Percentiles rank a stretch among this genome's conserved stretches.
Evolutionary conservation across 768 basidiomycete species (phyloP).

Genomic region (Podaxis sp.): DNA sequence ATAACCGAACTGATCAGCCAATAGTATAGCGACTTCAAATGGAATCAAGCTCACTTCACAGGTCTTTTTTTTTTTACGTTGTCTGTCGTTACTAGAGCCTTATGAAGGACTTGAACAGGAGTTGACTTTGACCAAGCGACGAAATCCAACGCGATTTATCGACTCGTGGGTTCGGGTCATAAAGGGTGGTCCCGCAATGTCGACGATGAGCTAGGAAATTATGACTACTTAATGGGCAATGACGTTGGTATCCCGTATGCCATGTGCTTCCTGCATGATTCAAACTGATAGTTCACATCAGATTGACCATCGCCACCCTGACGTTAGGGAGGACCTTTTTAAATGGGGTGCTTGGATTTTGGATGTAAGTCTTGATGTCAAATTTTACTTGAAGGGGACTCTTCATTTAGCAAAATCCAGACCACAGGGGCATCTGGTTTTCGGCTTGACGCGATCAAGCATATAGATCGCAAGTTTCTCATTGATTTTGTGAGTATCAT

Average conservation of each 20-base stretch:
- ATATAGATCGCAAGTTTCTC: conserved; percentile 75
- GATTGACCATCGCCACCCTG: conserved; percentile 86
- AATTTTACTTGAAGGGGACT: neutral
- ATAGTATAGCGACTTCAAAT: conserved; percentile 66
- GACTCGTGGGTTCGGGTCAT: conserved; percentile 63
- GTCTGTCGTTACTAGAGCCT: neutral
- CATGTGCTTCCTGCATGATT: neutral
- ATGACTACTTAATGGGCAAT: conserved; percentile 77
- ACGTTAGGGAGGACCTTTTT: conserved; percentile 70
- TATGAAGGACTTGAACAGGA: conserved; percentile 39
- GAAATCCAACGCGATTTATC: conserved; percentile 63
- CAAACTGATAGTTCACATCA: conserved; percentile 27
- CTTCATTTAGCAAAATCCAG: conserved; percentile 32
- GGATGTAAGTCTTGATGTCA: conserved; percentile 26
- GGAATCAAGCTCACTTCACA: conserved; percentile 80
- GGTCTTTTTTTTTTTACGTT: conserved; percentile 39
- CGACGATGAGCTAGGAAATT: conserved; percentile 84
- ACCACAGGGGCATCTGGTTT: conserved; percentile 73
- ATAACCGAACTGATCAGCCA: neutral
- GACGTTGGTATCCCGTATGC: conserved; percentile 47
- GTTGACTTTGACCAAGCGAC: conserved; percentile 82
- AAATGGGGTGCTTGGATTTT: conserved; percentile 83
- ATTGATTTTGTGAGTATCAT: conserved; percentile 57
- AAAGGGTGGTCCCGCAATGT: conserved; percentile 84
- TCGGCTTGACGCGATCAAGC: conserved; percentile 90